phyloP scores from a whole-genome alignment of 257 asterid genomes.

The Paulownia fortunei region DNA sequence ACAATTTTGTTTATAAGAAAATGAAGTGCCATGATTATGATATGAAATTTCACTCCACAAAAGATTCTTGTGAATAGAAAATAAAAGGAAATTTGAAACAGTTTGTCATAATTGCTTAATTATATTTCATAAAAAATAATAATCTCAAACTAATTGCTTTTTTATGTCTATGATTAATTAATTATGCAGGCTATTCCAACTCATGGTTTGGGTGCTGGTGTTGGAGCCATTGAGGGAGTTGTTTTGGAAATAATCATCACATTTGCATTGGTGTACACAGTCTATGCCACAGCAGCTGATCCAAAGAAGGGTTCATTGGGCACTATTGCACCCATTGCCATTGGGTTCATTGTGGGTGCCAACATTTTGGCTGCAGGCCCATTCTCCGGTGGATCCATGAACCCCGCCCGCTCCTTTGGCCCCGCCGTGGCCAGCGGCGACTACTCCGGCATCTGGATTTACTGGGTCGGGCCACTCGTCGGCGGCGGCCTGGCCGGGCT shows the following conservation, averaged over 20 bases:
- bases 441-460: slow-evolving; percentile 70
- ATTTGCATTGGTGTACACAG: slow-evolving; percentile 87
- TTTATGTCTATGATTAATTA: not conserved
- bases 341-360: slow-evolving; percentile 91
- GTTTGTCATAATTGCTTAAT: not conserved
- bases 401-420: slow-evolving; percentile 92
- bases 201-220: slow-evolving; percentile 63
- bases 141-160: not conserved
- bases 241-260: slow-evolving; percentile 83
- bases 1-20: too few relatives aligned
- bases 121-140: not conserved
- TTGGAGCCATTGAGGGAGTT: slow-evolving; percentile 70
- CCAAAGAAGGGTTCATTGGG: slow-evolving; percentile 90
- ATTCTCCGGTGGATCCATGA: slow-evolving; percentile 96
- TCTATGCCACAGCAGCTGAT: slow-evolving; percentile 89
- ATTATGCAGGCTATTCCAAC: slow-evolving; percentile 65
- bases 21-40: too few relatives aligned
- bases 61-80: too few relatives aligned
- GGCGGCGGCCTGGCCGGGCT: slow-evolving; percentile 91
- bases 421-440: slow-evolving; percentile 77
- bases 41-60: too few relatives aligned
- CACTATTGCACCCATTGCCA: slow-evolving; percentile 86
- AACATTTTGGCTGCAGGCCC: slow-evolving; percentile 95
- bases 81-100: too few relatives aligned
- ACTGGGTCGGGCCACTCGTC: slow-evolving; percentile 90